Conservation (phyloP, 495 filamentous ascomycete species). For the Penicillium subrubescens region DNA sequence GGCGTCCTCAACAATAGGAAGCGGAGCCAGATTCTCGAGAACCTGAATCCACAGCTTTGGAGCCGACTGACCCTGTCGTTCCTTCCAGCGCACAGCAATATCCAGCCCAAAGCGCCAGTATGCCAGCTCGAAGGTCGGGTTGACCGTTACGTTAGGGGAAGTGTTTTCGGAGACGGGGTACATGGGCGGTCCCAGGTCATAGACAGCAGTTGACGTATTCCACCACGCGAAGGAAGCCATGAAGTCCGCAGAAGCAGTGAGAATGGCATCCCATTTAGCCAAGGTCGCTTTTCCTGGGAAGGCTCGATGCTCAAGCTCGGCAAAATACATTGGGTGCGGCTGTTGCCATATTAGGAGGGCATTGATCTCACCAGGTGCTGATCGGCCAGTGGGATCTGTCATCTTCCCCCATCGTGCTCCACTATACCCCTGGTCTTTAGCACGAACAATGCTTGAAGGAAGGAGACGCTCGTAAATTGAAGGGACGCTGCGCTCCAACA, state of each 20-base stretch:
- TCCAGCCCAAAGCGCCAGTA: background rate
- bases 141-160: background rate
- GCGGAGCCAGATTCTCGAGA: background rate
- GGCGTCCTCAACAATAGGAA: background rate
- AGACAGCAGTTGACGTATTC: background rate
- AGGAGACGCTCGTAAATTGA: background rate
- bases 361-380: background rate
- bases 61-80: background rate
- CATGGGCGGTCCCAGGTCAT: background rate
- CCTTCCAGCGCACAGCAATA: background rate
- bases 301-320: background rate
- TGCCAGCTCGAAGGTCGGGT: background rate
- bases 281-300: background rate
- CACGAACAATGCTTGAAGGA: background rate
- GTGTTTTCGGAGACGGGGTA: background rate
- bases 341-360: background rate
- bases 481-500: background rate
- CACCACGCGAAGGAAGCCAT: background rate
- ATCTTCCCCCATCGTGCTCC: background rate
- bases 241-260: background rate
- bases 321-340: background rate
- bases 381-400: background rate
- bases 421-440: background rate
- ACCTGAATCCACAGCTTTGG: background rate
- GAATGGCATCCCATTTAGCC: background rate